phyloP scores from a whole-genome alignment of 2,329 filamentous ascomycete species.

The Fusarium sublunatum region DNA sequence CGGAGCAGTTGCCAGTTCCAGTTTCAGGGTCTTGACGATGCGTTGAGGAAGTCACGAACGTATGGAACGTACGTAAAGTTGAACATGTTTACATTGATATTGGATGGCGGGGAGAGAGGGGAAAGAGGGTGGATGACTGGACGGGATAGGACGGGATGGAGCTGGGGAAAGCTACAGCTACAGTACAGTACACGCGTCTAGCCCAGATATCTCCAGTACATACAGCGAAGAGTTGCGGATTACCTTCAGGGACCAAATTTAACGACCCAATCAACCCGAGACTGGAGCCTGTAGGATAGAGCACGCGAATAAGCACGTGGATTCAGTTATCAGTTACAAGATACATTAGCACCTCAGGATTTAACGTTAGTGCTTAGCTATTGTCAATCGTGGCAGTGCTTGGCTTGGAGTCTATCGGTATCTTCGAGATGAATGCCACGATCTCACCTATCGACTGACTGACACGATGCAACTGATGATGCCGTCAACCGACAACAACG shows the following conservation, averaged over 20 bases:
- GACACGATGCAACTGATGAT: constrained; percentile 1
- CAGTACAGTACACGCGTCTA: constrained; percentile 6
- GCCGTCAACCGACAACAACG: constrained; percentile 3
- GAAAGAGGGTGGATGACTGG: constrained; percentile 23
- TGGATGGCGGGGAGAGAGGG: constrained; percentile 9
- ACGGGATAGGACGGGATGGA: constrained; percentile 21
- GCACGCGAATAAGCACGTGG: background rate
- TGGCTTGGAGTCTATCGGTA: constrained; percentile 10
- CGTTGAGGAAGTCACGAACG: constrained; percentile 7
- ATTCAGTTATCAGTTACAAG: background rate
- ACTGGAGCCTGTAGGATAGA: no score
- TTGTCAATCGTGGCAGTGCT: constrained; percentile 16
- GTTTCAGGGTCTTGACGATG: constrained; percentile 26
- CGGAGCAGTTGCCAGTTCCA: constrained; percentile 29
- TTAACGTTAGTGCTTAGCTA: background rate
- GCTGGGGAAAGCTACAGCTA: constrained; percentile 15
- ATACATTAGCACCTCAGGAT: background rate
- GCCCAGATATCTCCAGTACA: constrained; percentile 1
- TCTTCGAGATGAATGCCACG: constrained; percentile 12
- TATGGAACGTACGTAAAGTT: constrained; percentile 13
- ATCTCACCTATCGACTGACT: constrained; percentile 11
- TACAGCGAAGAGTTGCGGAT: background rate
- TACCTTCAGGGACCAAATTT: constrained; percentile 12
- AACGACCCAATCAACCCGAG: constrained; percentile 14
- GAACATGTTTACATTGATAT: constrained; percentile 13